phyloP scores from a whole-genome alignment of 1,139 yeast genomes.

The Saccharomyces hybrid region DNA sequence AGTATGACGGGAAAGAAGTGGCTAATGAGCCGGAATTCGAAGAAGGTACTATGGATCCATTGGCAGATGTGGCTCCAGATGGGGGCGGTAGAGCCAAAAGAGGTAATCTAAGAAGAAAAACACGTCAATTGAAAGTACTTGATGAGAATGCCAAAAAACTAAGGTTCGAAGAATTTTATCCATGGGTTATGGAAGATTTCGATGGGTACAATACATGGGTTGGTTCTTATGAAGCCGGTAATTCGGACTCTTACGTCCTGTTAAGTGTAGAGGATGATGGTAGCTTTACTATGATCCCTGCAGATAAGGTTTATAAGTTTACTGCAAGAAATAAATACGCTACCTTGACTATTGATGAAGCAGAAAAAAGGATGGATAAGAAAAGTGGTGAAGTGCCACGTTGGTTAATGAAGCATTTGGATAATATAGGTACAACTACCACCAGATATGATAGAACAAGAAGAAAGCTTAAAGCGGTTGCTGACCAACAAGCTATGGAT shows the following conservation, averaged over 20 bases:
- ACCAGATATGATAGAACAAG: slow-evolving; percentile 39
- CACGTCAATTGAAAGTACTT: slow-evolving; percentile 72
- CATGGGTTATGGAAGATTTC: slow-evolving; percentile 96
- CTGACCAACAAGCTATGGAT: slow-evolving; percentile 32
- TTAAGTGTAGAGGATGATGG: slow-evolving; percentile 82
- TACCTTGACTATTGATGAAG: slow-evolving; percentile 89
- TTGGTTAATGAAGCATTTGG: slow-evolving; percentile 92
- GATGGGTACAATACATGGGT: slow-evolving; percentile 93
- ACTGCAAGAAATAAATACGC: slow-evolving; percentile 92
- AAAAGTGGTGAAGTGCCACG: slow-evolving; percentile 69
- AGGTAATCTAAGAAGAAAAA: slow-evolving; percentile 66
- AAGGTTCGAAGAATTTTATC: slow-evolving; percentile 90
- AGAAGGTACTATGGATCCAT: slow-evolving; percentile 29
- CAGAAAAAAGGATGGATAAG: slow-evolving; percentile 89
- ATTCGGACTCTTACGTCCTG: slow-evolving; percentile 76
- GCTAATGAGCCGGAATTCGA: slow-evolving; percentile 20
- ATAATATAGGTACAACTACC: slow-evolving; percentile 46
- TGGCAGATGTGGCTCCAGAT: slow-evolving; percentile 79
- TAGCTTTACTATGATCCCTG: slow-evolving; percentile 81
- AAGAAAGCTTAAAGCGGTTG: slow-evolving; percentile 52
- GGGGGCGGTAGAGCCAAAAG: slow-evolving; percentile 77
- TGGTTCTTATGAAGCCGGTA: slow-evolving; percentile 92
- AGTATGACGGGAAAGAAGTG: slow-evolving; percentile 32
- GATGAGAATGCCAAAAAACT: slow-evolving; percentile 75
- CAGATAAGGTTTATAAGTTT: slow-evolving; percentile 86